These are phyloP conservation scores for Xylariaceae sp. DNA, from an alignment of 2,329 filamentous ascomycete species.

Conservation along the genomic window DNA sequence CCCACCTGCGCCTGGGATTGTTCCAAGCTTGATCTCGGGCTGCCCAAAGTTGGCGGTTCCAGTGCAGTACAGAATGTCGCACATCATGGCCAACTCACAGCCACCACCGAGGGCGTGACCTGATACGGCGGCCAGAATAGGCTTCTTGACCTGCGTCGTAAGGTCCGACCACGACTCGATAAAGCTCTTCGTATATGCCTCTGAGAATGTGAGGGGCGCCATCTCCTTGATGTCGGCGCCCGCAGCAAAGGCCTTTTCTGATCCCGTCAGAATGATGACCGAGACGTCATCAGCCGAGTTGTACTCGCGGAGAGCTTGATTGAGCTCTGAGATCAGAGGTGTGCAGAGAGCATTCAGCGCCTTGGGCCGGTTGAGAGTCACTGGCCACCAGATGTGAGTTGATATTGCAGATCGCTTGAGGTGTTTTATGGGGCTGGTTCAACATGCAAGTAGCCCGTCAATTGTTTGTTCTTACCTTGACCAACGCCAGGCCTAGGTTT, in stretches of 20 bases:
- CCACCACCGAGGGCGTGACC: slow-evolving; percentile 92
- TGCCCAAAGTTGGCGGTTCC: slow-evolving; percentile 85
- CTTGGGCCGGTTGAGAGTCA: slow-evolving; percentile 90
- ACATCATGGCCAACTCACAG: slow-evolving; percentile 97
- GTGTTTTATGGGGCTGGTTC: not conserved
- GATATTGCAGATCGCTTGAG: not conserved
- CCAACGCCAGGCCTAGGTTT: slow-evolving; percentile 84
- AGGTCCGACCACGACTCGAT: slow-evolving; percentile 92
- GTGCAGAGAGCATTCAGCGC: slow-evolving; percentile 91
- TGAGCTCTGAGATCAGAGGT: slow-evolving; percentile 85
- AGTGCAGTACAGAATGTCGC: slow-evolving; percentile 89
- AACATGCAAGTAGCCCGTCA: not conserved
- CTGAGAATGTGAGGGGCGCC: slow-evolving; percentile 82
- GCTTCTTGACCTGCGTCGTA: slow-evolving; percentile 80
- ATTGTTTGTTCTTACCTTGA: slow-evolving; percentile 53
- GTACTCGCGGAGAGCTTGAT: slow-evolving; percentile 66
- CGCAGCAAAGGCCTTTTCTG: slow-evolving; percentile 83
- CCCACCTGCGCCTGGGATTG: slow-evolving; percentile 86
- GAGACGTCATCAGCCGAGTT: slow-evolving; percentile 64
- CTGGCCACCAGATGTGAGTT: slow-evolving; percentile 41
- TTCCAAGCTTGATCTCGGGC: slow-evolving; percentile 93
- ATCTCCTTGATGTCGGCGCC: slow-evolving; percentile 99
- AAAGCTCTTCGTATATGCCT: slow-evolving; percentile 84
- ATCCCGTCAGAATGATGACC: slow-evolving; percentile 82
- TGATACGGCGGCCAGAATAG: slow-evolving; percentile 88